Evolutionary conservation across 2,329 filamentous ascomycete species (phyloP), one percentile per base, ranked within the genome.

Genomic region (Mycosphaerella arachidis): DNA sequence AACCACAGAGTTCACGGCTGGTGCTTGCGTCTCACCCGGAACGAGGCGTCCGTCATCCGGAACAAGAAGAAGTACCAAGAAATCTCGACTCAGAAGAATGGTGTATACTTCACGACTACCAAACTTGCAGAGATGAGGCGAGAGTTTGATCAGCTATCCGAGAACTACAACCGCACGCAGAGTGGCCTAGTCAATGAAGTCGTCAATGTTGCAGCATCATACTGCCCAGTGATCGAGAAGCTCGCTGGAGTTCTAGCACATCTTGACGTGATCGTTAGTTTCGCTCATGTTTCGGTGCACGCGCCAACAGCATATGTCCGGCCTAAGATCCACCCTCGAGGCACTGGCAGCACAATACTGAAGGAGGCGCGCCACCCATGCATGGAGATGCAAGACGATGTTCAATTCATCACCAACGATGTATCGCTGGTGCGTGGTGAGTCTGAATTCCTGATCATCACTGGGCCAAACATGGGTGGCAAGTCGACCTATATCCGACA

Each of bases 401-500:
- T 99, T 46, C 92, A 93, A 63, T 99, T 99, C 78, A 99, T 99
- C 76, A 97, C 93, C 58, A 99, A 99, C 74, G 93, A 99, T 68
- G 91, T 97, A 24, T 86, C 87, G 56, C 85, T 99, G 40, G 82
- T 85, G 5, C 87, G 92, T 8, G 87, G 87, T 59, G 82, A 84
- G 52, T 96, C 91, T 0, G 92, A 93, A 3, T 97, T 99, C 76
- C 82, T 97, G 43, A 93, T 97, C 78, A 97, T 97, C 73, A 97
- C 93, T 0, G 94, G 94, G 0, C 94, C 94, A 54, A 99, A 99
- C 76, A 99, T 99, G 94, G 95, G 94, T 67, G 94, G 94, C 68
- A 99, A 99, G 78, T 96, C 91, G 8, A 99, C 93, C 0, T 99
- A 97, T 74, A 99, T 99, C 71, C 89, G 95, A 18, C 94, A 97